Percentiles rank a stretch among this genome's conserved stretches.
These are phyloP conservation scores for Tilletia indica DNA, from an alignment of 1,284 basidiomycete genomes.

Conservation along the genomic window DNA sequence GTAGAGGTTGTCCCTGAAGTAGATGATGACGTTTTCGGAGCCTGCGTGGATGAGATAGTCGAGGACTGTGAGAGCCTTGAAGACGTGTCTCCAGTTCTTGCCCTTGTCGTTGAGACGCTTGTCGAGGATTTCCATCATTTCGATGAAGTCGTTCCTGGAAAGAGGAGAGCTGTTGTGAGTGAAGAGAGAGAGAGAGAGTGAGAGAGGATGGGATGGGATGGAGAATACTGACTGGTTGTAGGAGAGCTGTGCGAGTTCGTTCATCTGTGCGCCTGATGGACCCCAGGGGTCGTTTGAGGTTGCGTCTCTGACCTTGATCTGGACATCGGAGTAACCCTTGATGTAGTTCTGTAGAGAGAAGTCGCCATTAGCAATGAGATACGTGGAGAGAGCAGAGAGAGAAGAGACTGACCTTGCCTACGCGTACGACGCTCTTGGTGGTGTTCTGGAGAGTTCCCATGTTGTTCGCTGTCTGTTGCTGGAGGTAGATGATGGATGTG, in stretches of 20 bases:
- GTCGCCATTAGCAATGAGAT: neutral
- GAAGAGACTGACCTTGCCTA: conserved; percentile 36
- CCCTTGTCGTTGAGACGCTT: conserved; percentile 99
- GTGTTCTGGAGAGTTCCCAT: conserved; percentile 43
- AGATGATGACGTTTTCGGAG: conserved; percentile 96
- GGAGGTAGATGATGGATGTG: neutral
- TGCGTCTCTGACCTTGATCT: conserved; percentile 93
- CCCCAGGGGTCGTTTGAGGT: conserved; percentile 99
- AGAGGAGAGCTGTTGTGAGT: neutral
- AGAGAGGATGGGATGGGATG: neutral
- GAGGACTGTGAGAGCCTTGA: conserved; percentile 95
- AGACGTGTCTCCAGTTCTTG: conserved; percentile 99
- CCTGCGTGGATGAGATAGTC: conserved; percentile 96
- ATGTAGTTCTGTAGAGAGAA: conserved; percentile 41
- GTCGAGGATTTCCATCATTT: conserved; percentile 99
- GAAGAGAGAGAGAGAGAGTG: neutral
- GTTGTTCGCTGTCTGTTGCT: neutral
- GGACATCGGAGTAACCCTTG: conserved; percentile 60
- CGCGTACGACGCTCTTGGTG: conserved; percentile 51
- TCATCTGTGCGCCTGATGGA: conserved; percentile 92
- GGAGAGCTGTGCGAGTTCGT: conserved; percentile 93
- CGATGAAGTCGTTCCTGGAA: conserved; percentile 87
- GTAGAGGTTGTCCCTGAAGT: conserved; percentile 95
- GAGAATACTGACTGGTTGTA: conserved; percentile 77
- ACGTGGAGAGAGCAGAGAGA: neutral